Conservation (phyloP, 352 stramenopile genomes). For the Globisporangium takayamanum region DNA sequence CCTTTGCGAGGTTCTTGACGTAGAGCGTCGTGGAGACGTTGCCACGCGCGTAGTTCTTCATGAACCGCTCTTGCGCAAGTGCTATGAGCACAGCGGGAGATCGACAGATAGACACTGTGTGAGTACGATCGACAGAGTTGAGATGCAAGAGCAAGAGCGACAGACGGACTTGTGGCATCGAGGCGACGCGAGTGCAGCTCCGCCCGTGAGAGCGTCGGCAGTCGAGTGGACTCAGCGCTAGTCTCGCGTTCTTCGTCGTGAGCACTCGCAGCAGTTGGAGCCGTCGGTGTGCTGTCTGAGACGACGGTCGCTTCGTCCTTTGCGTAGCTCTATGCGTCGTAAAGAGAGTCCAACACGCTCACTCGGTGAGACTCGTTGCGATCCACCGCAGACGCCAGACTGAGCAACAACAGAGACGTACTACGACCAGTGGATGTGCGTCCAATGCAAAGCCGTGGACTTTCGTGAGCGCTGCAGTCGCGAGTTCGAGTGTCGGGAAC, state of each 20-base stretch:
- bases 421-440: slow-evolving; percentile 39
- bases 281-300: too few species aligned
- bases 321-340: too few species aligned
- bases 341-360: not conserved
- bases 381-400: too few species aligned
- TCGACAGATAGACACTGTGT: not conserved
- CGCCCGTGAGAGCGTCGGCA: not conserved
- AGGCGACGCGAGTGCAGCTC: slow-evolving; percentile 9
- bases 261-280: too few species aligned
- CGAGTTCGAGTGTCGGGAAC: slow-evolving; percentile 24
- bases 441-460: slow-evolving; percentile 51
- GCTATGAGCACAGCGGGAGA: slow-evolving; percentile 8
- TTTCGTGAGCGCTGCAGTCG: slow-evolving; percentile 30
- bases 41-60: slow-evolving; percentile 63
- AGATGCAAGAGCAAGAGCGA: too few species aligned
- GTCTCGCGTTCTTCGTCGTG: not conserved
- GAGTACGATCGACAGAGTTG: not conserved
- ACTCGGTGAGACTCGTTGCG: not conserved
- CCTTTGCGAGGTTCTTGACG: slow-evolving; percentile 75
- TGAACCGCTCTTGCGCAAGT: slow-evolving; percentile 40
- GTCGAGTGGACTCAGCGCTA: too few species aligned
- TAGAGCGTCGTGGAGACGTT: slow-evolving; percentile 56
- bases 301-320: too few species aligned
- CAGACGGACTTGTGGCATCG: slow-evolving; percentile 6
- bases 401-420: slow-evolving; percentile 14